These are phyloP conservation scores for Claviceps sp. DNA, from an alignment of 2,329 filamentous ascomycete genomes.

Conservation along the genomic window DNA sequence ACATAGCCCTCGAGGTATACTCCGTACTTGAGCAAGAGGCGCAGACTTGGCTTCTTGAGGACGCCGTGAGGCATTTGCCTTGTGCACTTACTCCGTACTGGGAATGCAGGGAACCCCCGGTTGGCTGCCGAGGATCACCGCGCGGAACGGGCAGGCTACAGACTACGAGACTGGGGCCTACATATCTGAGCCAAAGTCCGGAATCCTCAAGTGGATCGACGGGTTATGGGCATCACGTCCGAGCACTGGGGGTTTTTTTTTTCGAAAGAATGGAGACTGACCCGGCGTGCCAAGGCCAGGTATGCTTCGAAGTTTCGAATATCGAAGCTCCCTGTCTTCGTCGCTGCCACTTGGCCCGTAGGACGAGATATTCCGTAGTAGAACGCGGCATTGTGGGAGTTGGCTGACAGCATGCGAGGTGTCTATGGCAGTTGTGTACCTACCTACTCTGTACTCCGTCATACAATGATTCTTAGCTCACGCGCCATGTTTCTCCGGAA, in stretches of 20 bases:
- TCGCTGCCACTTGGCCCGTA: not conserved
- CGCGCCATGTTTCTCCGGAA: not conserved
- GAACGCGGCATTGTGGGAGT: not conserved
- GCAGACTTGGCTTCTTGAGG: not conserved
- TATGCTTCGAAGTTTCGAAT: not conserved
- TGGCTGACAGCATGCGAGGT: not conserved
- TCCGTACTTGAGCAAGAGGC: not conserved
- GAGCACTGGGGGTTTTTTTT: slow-evolving; percentile 2
- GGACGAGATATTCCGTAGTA: not conserved
- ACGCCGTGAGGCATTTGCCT: not conserved
- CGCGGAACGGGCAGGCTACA: not conserved
- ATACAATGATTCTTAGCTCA: not conserved
- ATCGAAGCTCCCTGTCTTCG: not conserved
- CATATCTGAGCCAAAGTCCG: slow-evolving; percentile 4
- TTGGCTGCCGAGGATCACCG: not conserved
- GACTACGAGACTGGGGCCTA: not conserved
- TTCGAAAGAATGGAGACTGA: slow-evolving; percentile 1
- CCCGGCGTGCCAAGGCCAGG: slow-evolving; percentile 1
- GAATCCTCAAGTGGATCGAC: not conserved
- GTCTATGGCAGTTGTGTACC: not conserved
- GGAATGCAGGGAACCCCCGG: slow-evolving; percentile 3
- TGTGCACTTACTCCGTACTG: not conserved
- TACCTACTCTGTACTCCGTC: not conserved
- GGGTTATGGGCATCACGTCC: slow-evolving; percentile 1
- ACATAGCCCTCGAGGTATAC: not conserved